Evolutionary conservation across 257 asterid species (phyloP), one percentile per base, ranked within the genome.

Genomic region (Solanum medicagineum): DNA sequence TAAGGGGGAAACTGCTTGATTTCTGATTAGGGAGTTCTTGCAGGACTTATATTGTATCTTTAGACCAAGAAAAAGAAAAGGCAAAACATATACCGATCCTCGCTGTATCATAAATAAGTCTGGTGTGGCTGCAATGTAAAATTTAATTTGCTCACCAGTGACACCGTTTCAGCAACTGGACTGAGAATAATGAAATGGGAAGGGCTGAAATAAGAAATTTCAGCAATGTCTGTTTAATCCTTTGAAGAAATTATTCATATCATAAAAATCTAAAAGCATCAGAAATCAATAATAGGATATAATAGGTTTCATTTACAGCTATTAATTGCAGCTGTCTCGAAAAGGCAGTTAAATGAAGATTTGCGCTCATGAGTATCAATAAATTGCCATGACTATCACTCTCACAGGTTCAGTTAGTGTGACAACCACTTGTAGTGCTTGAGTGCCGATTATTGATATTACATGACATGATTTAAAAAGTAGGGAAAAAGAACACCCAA

Each of bases 1-100:
- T 96, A 47, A 91, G 97, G 89, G 99, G 98, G 26, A 92, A 90
- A 88, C 86, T 94, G 94, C 88, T 91, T 91, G 92, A 91, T 82
- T 85, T 74, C 73, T 89, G 60, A 53, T 29, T 11, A 16, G 65
- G 63, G n/a, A 77, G 81, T 24, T 47, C 44, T 47, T 49, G 81
- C 44, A 47, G 49, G 49, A 51, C 24, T 79, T 53, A 2, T 0
- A 53, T 53, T 53, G 65, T 5, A 53, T 79, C 26, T 79, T 54
- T 79, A 79, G 83, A 53, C 16, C n/a, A 10, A 2, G 65, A 79
- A 79, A 79, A 79, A 17, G 62, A 24, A 15, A 77, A 51, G 63
- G 80, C 81, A 45, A 74, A 53, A 79, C 65, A 51, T 53, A 29
- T 5, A 53, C 29, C 1, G 16, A 14, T 51, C 26, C 47, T 29